These are phyloP conservation scores for Xylaria sp. DNA, from an alignment of 2,329 filamentous ascomycete species.

Conservation along the genomic window DNA sequence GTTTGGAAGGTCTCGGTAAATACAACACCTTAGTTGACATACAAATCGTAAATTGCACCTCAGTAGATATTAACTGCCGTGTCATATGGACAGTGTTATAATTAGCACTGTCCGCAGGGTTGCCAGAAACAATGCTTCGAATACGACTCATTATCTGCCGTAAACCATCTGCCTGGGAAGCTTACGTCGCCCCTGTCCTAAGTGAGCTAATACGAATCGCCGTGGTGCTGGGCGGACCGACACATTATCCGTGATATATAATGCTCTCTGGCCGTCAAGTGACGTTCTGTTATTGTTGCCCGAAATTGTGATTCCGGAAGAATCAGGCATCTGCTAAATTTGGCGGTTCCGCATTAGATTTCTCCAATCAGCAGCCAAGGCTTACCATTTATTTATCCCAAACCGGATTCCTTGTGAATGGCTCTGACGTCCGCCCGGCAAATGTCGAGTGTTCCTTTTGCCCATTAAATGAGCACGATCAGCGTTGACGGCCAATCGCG, in stretches of 20 bases:
- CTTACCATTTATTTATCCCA: conserved; percentile 34
- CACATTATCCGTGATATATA: conserved; percentile 32
- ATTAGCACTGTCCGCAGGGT: neutral
- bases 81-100: neutral
- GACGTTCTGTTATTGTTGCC: conserved; percentile 29
- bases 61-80: conserved; percentile 25
- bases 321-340: conserved; percentile 29
- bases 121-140: neutral
- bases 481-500: conserved; percentile 21
- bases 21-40: neutral
- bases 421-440: conserved; percentile 21
- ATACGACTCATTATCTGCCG: conserved; percentile 21
- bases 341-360: conserved; percentile 18
- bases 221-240: conserved; percentile 20
- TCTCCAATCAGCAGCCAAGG: conserved; percentile 27
- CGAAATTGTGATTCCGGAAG: conserved; percentile 32
- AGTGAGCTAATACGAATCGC: conserved; percentile 15
- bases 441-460: conserved; percentile 21
- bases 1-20: neutral
- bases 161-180: neutral
- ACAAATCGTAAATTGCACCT: neutral
- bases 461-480: conserved; percentile 27
- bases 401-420: conserved; percentile 18
- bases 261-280: conserved; percentile 23
- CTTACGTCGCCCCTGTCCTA: conserved; percentile 16